These are phyloP conservation scores for Boletellus ananiceps DNA, from an alignment of 768 basidiomycete species.

Conservation along the genomic window DNA sequence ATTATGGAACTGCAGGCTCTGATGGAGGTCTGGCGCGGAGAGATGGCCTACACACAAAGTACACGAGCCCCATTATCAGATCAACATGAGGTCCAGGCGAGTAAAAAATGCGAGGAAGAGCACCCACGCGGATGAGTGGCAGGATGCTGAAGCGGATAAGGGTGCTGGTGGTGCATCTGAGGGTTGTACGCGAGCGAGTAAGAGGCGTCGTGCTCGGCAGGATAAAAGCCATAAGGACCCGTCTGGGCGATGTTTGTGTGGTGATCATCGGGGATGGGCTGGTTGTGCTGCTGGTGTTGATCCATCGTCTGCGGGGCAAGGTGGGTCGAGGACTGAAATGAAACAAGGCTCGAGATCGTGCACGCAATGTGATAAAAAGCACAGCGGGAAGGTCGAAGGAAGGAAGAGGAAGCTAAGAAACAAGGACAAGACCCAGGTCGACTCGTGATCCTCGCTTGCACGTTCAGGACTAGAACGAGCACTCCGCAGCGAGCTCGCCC, in stretches of 20 bases:
- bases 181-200: constrained; percentile 52
- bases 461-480: too few species aligned
- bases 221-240: constrained; percentile 48
- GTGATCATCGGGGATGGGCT: constrained; percentile 48
- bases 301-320: constrained; percentile 40
- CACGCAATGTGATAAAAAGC: too few species aligned
- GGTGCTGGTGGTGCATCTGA: constrained; percentile 39
- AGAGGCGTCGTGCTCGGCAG: constrained; percentile 49
- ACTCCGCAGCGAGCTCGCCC: too few species aligned
- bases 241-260: constrained; percentile 36
- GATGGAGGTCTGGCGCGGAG: constrained; percentile 62
- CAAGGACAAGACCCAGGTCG: too few species aligned
- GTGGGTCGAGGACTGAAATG: constrained; percentile 33
- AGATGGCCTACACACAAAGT: constrained; percentile 57
- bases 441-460: too few species aligned
- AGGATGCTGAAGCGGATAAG: constrained; percentile 56
- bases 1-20: constrained; percentile 56
- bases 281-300: constrained; percentile 40
- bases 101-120: constrained; percentile 39
- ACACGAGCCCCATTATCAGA: constrained; percentile 55
- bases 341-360: constrained; percentile 23
- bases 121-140: constrained; percentile 72
- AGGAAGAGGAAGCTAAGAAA: too few species aligned
- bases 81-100: constrained; percentile 53
- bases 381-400: too few species aligned